phyloP scores from a whole-genome alignment of 768 basidiomycete genomes.

The Epithele typhae region DNA sequence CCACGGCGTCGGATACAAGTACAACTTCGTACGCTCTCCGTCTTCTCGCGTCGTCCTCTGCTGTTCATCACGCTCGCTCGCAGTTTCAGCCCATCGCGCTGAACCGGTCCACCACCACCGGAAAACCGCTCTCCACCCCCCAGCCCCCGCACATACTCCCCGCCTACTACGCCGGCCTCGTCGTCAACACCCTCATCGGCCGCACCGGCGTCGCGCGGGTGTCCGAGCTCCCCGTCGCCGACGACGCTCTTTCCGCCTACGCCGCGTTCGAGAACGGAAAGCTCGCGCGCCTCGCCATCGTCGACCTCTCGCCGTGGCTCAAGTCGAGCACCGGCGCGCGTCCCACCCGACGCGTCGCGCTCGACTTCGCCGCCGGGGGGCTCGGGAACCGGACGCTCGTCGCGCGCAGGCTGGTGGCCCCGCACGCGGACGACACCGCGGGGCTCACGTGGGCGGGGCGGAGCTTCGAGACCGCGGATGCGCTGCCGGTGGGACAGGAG shows the following conservation, averaged over 20 bases:
- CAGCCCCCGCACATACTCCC: constrained; percentile 59
- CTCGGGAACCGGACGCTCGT: not conserved
- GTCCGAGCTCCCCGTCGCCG: constrained; percentile 45
- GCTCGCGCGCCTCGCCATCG: constrained; percentile 49
- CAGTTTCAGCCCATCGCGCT: constrained; percentile 64
- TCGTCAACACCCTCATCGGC: constrained; percentile 56
- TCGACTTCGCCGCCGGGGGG: constrained; percentile 22
- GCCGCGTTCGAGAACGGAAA: constrained; percentile 48
- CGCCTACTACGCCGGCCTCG: constrained; percentile 60
- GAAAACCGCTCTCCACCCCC: constrained; percentile 40
- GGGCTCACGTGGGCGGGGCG: constrained; percentile 26
- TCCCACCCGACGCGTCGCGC: not conserved
- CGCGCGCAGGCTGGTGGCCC: constrained; percentile 20
- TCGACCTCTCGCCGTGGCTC: constrained; percentile 51
- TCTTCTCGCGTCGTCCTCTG: constrained; percentile 24
- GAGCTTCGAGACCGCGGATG: constrained; percentile 23
- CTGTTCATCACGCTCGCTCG: constrained; percentile 66
- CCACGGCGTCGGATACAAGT: constrained; percentile 67
- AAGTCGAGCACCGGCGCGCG: constrained; percentile 29
- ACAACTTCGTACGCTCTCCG: constrained; percentile 45
- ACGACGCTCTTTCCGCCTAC: constrained; percentile 52
- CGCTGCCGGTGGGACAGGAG: constrained; percentile 11
- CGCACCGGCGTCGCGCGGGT: constrained; percentile 34
- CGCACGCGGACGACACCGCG: constrained; percentile 24
- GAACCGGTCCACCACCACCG: constrained; percentile 43